Evolutionary conservation across 148 eudicot genomes (phyloP).

Genomic region (Simmondsia chinensis): DNA sequence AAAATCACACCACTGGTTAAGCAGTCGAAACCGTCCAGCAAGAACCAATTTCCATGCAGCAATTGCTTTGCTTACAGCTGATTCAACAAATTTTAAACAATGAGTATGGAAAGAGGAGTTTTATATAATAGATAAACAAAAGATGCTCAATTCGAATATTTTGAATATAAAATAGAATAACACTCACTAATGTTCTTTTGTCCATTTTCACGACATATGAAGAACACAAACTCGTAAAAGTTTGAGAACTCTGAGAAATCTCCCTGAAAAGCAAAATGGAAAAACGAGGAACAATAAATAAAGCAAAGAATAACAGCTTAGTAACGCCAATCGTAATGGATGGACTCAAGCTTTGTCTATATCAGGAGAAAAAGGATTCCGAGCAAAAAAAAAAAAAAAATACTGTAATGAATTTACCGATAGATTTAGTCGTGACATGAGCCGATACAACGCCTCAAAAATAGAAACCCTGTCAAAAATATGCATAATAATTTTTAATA

Average conservation of each 20-base stretch:
- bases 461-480: constrained; percentile 37
- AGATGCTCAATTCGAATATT: too few species aligned
- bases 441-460: constrained; percentile 53
- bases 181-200: constrained; percentile 85
- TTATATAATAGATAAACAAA: too few species aligned
- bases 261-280: constrained; percentile 27
- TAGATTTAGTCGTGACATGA: constrained; percentile 51
- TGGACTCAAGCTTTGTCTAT: too few species aligned
- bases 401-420: constrained; percentile 31
- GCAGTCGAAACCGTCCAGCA: constrained; percentile 84
- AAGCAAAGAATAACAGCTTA: background rate
- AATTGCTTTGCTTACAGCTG: constrained; percentile 81
- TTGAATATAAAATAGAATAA: background rate
- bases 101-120: too few species aligned
- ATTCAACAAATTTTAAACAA: too few species aligned
- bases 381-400: constrained; percentile 1
- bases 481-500: constrained; percentile 9
- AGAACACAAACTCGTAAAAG: constrained; percentile 84
- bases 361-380: too few species aligned
- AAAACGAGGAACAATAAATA: background rate
- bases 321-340: too few species aligned
- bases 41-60: constrained; percentile 72
- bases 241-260: constrained; percentile 66
- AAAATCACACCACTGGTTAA: constrained; percentile 82
- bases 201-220: constrained; percentile 76